phyloP scores from a whole-genome alignment of 1,139 yeast genomes.

The Scheffersomyces lignicola region DNA sequence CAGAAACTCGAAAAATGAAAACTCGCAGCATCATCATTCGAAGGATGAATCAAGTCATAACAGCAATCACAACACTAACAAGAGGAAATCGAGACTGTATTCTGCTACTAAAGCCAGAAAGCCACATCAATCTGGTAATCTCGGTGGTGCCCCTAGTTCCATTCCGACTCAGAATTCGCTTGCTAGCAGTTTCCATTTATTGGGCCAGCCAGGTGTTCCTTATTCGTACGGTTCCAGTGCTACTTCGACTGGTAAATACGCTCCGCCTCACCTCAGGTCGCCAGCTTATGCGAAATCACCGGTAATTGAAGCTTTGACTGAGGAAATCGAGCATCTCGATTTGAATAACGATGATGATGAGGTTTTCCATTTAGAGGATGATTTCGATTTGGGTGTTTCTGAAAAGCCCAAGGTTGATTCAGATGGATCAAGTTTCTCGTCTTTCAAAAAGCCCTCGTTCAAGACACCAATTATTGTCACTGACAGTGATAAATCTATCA shows the following conservation, averaged over 20 bases:
- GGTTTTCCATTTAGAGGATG: conserved; percentile 49
- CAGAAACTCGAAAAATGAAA: conserved; percentile 10
- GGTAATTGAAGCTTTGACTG: conserved; percentile 35
- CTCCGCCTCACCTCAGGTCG: conserved; percentile 48
- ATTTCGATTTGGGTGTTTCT: conserved; percentile 25
- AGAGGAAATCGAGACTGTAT: conserved; percentile 31
- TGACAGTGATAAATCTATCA: conserved; percentile 1
- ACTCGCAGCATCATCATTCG: conserved; percentile 5
- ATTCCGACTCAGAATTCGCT: conserved; percentile 1
- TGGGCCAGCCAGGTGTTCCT: conserved; percentile 4
- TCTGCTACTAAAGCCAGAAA: conserved; percentile 27
- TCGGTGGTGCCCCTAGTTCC: not conserved
- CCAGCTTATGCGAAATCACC: conserved; percentile 38
- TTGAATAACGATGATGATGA: conserved; percentile 36
- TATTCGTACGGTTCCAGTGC: conserved; percentile 13
- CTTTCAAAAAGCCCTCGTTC: conserved; percentile 10
- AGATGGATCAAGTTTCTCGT: not conserved
- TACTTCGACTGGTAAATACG: conserved; percentile 32
- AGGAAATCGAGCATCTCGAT: conserved; percentile 37
- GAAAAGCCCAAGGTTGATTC: not conserved
- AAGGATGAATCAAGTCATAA: conserved; percentile 13
- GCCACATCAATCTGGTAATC: not conserved
- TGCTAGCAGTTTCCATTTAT: conserved; percentile 4
- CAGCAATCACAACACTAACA: conserved; percentile 15
- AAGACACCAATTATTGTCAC: conserved; percentile 16